These are phyloP conservation scores for Paracoccidioides lutzii DNA, from an alignment of 2,329 filamentous ascomycete genomes.

Conservation along the genomic window DNA sequence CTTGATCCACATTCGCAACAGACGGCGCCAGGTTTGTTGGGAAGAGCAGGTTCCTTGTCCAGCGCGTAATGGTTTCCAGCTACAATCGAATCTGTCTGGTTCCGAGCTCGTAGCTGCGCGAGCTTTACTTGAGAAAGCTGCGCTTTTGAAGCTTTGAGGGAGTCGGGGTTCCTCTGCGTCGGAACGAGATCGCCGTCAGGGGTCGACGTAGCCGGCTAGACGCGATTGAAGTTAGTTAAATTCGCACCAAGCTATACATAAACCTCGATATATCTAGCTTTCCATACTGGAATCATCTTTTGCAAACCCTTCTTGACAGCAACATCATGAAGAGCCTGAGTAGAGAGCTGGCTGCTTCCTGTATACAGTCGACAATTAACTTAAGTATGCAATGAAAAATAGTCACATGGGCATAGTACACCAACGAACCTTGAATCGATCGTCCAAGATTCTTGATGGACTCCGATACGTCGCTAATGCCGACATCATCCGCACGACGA, in stretches of 20 bases:
- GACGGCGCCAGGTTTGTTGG: conserved; percentile 8
- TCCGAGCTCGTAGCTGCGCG: conserved; percentile 11
- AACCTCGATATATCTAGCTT: background rate
- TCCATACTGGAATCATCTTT: conserved; percentile 20
- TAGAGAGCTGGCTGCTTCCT: conserved; percentile 13
- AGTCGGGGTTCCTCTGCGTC: conserved; percentile 15
- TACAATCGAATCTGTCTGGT: background rate
- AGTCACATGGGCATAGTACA: background rate
- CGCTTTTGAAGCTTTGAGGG: conserved; percentile 5
- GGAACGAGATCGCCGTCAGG: conserved; percentile 18
- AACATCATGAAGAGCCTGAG: conserved; percentile 17
- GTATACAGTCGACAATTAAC: background rate
- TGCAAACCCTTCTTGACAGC: conserved; percentile 18
- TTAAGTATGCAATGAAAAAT: background rate
- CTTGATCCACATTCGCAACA: conserved; percentile 32
- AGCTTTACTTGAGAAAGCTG: conserved; percentile 13
- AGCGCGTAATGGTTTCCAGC: background rate
- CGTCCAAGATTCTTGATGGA: background rate
- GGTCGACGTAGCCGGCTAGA: conserved; percentile 12
- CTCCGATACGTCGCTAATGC: conserved; percentile 11
- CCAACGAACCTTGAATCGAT: background rate
- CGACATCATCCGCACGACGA: conserved; percentile 17
- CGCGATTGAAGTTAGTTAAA: conserved; percentile 7
- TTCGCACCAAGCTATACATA: background rate
- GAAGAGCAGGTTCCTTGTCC: background rate